Evolutionary conservation across 305 asterid species (phyloP), one percentile per base, ranked within the genome.

Genomic region (Andrographis paniculata): DNA sequence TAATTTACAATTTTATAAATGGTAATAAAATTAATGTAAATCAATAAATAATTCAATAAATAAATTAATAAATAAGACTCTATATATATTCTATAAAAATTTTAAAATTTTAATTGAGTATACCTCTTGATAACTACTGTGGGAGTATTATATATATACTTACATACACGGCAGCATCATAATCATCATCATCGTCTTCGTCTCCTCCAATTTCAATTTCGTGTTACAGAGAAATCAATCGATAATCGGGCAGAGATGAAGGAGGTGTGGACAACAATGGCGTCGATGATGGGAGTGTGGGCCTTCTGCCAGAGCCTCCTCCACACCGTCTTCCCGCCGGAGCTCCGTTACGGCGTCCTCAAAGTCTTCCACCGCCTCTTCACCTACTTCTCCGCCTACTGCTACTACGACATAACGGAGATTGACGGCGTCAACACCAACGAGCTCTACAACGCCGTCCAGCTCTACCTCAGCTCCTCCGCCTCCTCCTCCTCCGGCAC

Each of bases 371-470:
- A 62, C 65, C 80, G 78, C 31, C 1, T 75, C 20, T 70, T 60
- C 76, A 61, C 55, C 68, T 77, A 75, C 73, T 81, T 84, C 74
- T 87, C 97, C 9, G 31, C 86, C 49, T 77, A 77, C 60, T 81
- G 92, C 66, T 84, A 84, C 73, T 87, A 77, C 60, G 97, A 87
- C 68, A 87, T 87, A 30, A 84, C 94, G 0, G 97, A 87, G 51
- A 81, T 71, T 45, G 95, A 87, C 53, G 97, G 97, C 45, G 95
- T 84, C n/a, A 87, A 81, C 75, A 81, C 97, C 53, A 87, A 84
- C 78, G 97, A 87, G 58, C 97, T 87, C 17, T 84, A 87, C 77
- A 75, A 75, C 84, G 94, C 94, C 56, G 95, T 81, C 21, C 94
- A 84, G 48, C 76, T 81, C 20, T 87, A 87, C 57, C 86, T 87